A percentile compares a stretch with the other conserved stretches of the same genome.
phyloP scores from a whole-genome alignment of 345 rosid genomes.

The Populus pruinosa region DNA sequence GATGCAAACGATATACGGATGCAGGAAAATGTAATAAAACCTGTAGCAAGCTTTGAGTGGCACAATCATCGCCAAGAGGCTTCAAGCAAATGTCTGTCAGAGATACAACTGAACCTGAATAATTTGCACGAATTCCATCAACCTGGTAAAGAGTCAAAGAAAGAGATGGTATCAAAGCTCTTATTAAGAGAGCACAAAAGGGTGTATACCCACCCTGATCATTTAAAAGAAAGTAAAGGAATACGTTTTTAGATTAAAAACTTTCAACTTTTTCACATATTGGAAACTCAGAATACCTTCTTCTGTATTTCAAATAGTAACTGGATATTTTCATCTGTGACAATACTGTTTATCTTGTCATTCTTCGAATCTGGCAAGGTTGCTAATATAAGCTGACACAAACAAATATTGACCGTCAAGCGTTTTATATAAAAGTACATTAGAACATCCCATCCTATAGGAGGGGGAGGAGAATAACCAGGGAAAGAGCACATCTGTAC shows the following conservation, averaged over 20 bases:
- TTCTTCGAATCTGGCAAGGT: conserved; percentile 10
- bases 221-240: not conserved
- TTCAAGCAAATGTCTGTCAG: conserved; percentile 30
- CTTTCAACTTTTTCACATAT: not conserved
- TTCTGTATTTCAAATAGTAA: conserved; percentile 25
- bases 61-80: conserved; percentile 28
- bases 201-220: not conserved
- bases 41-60: conserved; percentile 29
- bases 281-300: conserved; percentile 7
- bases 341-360: conserved; percentile 11
- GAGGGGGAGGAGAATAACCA: not conserved
- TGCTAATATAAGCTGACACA: conserved; percentile 24
- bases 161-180: not conserved
- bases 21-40: conserved; percentile 12
- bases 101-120: conserved; percentile 22
- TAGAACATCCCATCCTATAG: not conserved
- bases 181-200: not conserved
- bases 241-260: not conserved
- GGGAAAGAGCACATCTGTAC: not conserved
- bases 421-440: not conserved
- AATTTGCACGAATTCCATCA: conserved; percentile 21
- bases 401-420: not conserved
- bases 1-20: not conserved
- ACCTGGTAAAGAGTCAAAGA: conserved; percentile 12
- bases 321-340: conserved; percentile 24